These are phyloP conservation scores for Atractiella rhizophila DNA, from an alignment of 768 basidiomycete genomes.

Conservation along the genomic window DNA sequence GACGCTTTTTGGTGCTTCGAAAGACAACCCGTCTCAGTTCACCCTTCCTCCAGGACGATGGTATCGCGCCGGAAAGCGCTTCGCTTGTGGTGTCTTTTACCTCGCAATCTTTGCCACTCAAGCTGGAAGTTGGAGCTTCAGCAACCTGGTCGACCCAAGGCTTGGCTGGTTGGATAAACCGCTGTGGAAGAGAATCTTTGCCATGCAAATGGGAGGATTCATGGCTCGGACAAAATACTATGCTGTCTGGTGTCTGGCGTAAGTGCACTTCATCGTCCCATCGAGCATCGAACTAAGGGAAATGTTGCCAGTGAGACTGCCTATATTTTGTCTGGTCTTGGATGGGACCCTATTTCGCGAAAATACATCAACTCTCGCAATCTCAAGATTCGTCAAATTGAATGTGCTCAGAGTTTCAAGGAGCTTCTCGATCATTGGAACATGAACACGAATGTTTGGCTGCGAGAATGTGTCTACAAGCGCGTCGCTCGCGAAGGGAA, in stretches of 20 bases:
- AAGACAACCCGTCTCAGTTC: slow-evolving; percentile 21
- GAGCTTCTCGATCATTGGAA: slow-evolving; percentile 34
- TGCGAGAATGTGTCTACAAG: slow-evolving; percentile 89
- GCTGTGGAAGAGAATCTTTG: slow-evolving; percentile 11
- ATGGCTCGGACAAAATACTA: slow-evolving; percentile 81
- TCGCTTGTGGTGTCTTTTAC: slow-evolving; percentile 47
- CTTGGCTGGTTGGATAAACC: slow-evolving; percentile 29
- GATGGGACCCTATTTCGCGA: slow-evolving; percentile 30
- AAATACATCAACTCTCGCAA: slow-evolving; percentile 75
- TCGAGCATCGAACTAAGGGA: neutral
- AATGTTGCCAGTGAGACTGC: slow-evolving; percentile 19
- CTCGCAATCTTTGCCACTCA: slow-evolving; percentile 50
- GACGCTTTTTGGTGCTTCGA: slow-evolving; percentile 39
- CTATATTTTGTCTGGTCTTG: slow-evolving; percentile 72
- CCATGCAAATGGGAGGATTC: slow-evolving; percentile 50
- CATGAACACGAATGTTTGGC: slow-evolving; percentile 89
- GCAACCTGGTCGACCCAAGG: slow-evolving; percentile 33
- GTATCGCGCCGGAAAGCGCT: slow-evolving; percentile 61
- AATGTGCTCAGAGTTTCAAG: slow-evolving; percentile 54
- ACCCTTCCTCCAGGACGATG: slow-evolving; percentile 53
- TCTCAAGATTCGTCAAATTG: slow-evolving; percentile 51
- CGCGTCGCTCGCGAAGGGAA: slow-evolving; percentile 76
- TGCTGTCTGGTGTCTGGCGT: slow-evolving; percentile 71
- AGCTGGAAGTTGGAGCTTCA: slow-evolving; percentile 35
- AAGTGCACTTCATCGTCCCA: slow-evolving; percentile 21